A percentile compares a stretch with the other conserved stretches of the same genome.
These are phyloP conservation scores for Brassica incana DNA, from an alignment of 345 rosid species.

Conservation along the genomic window DNA sequence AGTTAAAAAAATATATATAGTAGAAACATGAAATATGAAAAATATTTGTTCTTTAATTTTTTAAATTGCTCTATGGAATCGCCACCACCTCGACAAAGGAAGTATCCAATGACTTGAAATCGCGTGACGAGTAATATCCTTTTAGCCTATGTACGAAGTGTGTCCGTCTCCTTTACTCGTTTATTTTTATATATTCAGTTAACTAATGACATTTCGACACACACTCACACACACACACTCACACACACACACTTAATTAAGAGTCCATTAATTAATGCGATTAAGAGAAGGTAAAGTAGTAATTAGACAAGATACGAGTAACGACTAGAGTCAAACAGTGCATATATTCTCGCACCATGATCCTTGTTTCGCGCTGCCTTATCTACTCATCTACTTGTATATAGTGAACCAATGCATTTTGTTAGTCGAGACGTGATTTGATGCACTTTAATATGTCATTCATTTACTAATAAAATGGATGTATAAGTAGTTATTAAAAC, in stretches of 20 bases:
- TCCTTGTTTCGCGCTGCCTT: constrained; percentile 40
- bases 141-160: background rate
- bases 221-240: background rate
- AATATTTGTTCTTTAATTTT: background rate
- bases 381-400: constrained; percentile 9
- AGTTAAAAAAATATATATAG: no score
- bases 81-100: constrained; percentile 8
- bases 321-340: constrained; percentile 33
- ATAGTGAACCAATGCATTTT: background rate
- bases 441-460: background rate
- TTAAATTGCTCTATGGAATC: background rate
- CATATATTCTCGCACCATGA: constrained; percentile 40
- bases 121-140: background rate
- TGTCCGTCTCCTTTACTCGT: constrained; percentile 1
- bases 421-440: background rate
- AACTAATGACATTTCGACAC: background rate
- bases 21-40: background rate
- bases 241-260: background rate
- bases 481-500: background rate
- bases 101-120: background rate
- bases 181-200: background rate
- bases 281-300: background rate
- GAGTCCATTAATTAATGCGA: background rate
- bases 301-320: background rate
- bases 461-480: background rate